Percentiles rank a stretch among this genome's conserved stretches.
Evolutionary conservation across 2,329 filamentous ascomycete genomes (phyloP).

Genomic region (Phialophora verrucosa): DNA sequence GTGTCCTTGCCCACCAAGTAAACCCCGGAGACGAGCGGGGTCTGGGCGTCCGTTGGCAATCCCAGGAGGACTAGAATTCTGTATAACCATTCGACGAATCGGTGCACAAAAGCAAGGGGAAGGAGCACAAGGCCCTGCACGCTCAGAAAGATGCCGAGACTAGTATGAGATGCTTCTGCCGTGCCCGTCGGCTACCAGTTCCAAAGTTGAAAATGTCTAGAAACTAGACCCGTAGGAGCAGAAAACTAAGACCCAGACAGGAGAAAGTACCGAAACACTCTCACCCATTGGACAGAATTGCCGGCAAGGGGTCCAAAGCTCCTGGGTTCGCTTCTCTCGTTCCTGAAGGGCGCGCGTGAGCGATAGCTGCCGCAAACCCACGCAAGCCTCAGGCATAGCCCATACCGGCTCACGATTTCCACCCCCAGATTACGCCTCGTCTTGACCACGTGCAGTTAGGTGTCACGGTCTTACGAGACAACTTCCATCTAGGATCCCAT

Average conservation of each 20-base stretch:
- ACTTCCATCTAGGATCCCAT: background rate
- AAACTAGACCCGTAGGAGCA: background rate
- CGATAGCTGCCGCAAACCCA: background rate
- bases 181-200: background rate
- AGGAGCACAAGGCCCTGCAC: background rate
- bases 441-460: constrained; percentile 1
- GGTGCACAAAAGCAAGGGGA: background rate
- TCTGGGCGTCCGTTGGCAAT: background rate
- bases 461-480: background rate
- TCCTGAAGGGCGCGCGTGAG: background rate
- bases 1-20: background rate
- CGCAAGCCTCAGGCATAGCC: background rate
- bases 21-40: background rate
- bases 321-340: constrained; percentile 1
- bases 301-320: background rate
- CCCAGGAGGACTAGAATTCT: background rate
- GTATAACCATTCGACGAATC: background rate
- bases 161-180: background rate
- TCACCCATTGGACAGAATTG: background rate
- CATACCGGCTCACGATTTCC: background rate
- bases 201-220: background rate
- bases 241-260: constrained; percentile 1
- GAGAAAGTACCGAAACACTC: constrained; percentile 3
- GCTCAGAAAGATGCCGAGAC: constrained; percentile 1
- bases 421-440: constrained; percentile 1